Conservation (phyloP, 768 basidiomycete genomes). For the Lentinula sp. region DNA sequence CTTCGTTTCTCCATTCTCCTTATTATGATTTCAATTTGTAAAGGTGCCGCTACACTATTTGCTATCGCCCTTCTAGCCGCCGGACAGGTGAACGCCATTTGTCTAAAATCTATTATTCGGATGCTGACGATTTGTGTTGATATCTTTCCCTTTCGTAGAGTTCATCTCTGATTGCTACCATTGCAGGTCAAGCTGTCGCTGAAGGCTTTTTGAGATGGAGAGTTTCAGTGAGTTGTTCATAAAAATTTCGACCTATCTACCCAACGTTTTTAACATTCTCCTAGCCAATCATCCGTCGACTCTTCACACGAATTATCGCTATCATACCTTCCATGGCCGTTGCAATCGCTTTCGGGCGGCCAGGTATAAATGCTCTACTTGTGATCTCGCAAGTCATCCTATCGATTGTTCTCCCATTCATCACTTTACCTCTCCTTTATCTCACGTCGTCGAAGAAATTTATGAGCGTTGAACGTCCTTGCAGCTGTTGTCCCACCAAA, state of each 20-base stretch:
- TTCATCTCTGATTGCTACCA: slow-evolving; percentile 83
- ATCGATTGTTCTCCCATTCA: slow-evolving; percentile 78
- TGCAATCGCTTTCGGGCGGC: slow-evolving; percentile 62
- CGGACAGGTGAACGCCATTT: slow-evolving; percentile 51
- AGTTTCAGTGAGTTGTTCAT: slow-evolving; percentile 48
- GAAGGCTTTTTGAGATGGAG: slow-evolving; percentile 90
- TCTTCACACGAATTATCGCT: slow-evolving; percentile 75
- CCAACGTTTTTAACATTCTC: background rate
- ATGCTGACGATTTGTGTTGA: background rate
- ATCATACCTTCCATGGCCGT: slow-evolving; percentile 81
- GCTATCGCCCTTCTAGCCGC: slow-evolving; percentile 80
- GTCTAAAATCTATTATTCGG: background rate
- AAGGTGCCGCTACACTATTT: slow-evolving; percentile 82
- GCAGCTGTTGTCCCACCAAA: background rate
- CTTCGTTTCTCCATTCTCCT: background rate
- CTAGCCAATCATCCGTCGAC: slow-evolving; percentile 71
- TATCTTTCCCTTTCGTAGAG: slow-evolving; percentile 32
- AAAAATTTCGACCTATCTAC: background rate
- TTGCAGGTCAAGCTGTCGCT: slow-evolving; percentile 85
- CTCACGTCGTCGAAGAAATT: slow-evolving; percentile 66
- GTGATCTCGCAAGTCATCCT: slow-evolving; percentile 83
- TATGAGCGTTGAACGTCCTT: slow-evolving; percentile 61
- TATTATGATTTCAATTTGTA: background rate
- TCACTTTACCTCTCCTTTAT: slow-evolving; percentile 75
- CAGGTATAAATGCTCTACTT: slow-evolving; percentile 73